Evolutionary conservation across 192 early-diverging fungal species (phyloP), one percentile per base, ranked within the genome.

Genomic region (Coemansia javaensis): DNA sequence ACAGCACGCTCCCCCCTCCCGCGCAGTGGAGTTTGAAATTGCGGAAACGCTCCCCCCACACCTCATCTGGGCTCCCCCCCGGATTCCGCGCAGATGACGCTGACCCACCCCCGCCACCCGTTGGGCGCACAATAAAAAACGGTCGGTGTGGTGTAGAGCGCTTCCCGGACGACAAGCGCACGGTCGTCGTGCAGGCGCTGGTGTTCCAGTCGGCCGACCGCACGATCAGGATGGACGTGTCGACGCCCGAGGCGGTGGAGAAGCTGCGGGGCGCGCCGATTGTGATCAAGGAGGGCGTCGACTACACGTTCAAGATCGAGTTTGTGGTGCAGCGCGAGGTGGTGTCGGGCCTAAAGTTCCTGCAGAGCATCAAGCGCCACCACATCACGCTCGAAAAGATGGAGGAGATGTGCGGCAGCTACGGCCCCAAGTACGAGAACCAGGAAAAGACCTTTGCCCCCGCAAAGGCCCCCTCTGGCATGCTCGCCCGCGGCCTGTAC

Each of bases 381-480:
- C 86, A 86, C n/a, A 70, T 94, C 22, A 37, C 59, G 79, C 89
- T 96, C 23, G 96, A 97, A 58, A 90, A 85, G 76, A 82, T 78
- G 47, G 91, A 99, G 58, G 90, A 94, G 57, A 97, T 99, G 93
- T 81, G 95, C 59, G 96, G 96, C 45, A 89, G 86, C 50, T 99
- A 93, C 56, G 94, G 94, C 28, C 94, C 96, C 30, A 75, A 79
- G 35, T 44, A 66, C 21, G 78, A 85, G 31, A 61, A 82, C 42
- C 87, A 93, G 62, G 89, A 90, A 77, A 89, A 90, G 70, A 41
- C 37, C 78, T 97, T 99, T 77, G 63, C 79, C 31, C 5, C 63
- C 1, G 87, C 92, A 49, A 93, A 90, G 56, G 96, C 96, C 13
- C 96, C 96, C 10, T 82, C 78, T 15, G 94, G 96, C 30, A 83